phyloP scores from a whole-genome alignment of 768 basidiomycete genomes.

The Pleurotus platypus region DNA sequence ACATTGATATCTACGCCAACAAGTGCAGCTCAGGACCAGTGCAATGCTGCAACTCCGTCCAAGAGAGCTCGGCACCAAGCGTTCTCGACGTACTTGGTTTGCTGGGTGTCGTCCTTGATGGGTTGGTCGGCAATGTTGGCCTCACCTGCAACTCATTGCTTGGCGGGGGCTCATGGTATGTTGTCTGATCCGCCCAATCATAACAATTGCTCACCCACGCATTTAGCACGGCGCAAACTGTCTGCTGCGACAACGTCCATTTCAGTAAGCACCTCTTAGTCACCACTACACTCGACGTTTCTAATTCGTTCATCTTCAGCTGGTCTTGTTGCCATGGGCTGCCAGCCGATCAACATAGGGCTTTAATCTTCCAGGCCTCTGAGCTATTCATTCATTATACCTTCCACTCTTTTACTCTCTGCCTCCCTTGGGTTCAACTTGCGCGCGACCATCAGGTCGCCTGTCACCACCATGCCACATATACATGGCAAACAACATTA shows the following conservation, averaged over 20 bases:
- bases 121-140: not conserved
- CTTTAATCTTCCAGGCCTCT: not conserved
- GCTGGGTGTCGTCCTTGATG: not conserved
- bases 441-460: too few species aligned
- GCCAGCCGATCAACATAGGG: not conserved
- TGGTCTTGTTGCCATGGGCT: constrained; percentile 5
- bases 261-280: not conserved
- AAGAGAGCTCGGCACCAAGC: not conserved
- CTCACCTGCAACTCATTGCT: constrained; percentile 2
- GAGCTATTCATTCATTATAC: not conserved
- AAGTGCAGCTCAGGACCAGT: constrained; percentile 3
- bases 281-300: not conserved
- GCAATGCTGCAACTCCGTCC: constrained; percentile 2
- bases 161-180: constrained; percentile 1
- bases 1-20: not conserved
- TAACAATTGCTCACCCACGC: not conserved
- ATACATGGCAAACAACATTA: too few species aligned
- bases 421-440: not conserved
- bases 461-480: too few species aligned
- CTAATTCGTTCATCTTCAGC: not conserved
- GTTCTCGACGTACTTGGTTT: not conserved
- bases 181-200: not conserved
- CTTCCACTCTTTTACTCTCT: not conserved
- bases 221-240: constrained; percentile 1
- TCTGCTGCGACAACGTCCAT: constrained; percentile 7